phyloP scores from a whole-genome alignment of 805 yeast genomes.

The Kregervanrija delftensis region DNA sequence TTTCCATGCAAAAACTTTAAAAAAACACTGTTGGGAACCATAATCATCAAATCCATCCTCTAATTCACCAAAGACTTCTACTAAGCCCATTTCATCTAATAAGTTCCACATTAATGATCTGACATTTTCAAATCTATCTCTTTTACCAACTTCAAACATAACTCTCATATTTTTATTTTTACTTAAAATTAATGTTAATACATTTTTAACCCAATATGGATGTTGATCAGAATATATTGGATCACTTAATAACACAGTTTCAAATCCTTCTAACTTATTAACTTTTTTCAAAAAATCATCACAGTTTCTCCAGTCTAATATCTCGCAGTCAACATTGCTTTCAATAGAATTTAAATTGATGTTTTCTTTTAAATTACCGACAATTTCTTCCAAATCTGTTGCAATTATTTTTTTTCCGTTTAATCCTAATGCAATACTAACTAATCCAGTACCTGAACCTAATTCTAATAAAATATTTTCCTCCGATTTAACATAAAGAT shows the following conservation, averaged over 20 bases:
- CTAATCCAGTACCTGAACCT: constrained; percentile 95
- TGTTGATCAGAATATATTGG: constrained; percentile 83
- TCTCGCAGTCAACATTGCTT: constrained; percentile 23
- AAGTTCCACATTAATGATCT: constrained; percentile 54
- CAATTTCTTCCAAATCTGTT: constrained; percentile 78
- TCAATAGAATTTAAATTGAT: constrained; percentile 41
- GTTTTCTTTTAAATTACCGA: constrained; percentile 59
- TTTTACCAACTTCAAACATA: constrained; percentile 68
- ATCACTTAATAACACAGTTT: constrained; percentile 62
- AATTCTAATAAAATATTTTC: constrained; percentile 51
- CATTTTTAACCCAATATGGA: constrained; percentile 63
- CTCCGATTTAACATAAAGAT: not conserved
- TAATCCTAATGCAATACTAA: constrained; percentile 62
- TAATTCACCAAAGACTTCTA: constrained; percentile 30
- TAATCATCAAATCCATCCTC: constrained; percentile 82
- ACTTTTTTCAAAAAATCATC: constrained; percentile 17
- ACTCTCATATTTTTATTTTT: constrained; percentile 34
- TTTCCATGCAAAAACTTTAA: constrained; percentile 29
- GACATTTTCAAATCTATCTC: constrained; percentile 60
- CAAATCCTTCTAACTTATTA: constrained; percentile 10
- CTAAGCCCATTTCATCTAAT: constrained; percentile 31
- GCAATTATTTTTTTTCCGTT: constrained; percentile 44
- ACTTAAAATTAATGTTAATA: constrained; percentile 44
- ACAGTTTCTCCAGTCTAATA: constrained; percentile 77
- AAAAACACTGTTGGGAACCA: constrained; percentile 60